A percentile compares a stretch with the other conserved stretches of the same genome.
Conservation (phyloP, 2,329 filamentous ascomycete species). For the Teratosphaeria gauchensis region DNA sequence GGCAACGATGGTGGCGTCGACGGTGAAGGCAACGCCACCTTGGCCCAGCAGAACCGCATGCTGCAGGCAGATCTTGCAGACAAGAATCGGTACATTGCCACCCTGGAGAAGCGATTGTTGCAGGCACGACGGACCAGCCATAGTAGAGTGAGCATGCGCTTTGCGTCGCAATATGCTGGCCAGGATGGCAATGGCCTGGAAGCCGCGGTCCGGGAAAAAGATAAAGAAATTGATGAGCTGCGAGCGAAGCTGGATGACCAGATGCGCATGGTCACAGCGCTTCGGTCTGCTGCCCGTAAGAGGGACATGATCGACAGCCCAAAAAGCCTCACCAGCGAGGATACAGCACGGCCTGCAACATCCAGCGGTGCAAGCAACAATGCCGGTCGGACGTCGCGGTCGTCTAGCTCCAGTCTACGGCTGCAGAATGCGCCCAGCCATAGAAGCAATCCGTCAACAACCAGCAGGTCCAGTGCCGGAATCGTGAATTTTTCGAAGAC, state of each 20-base stretch:
- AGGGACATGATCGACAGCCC: slow-evolving; percentile 51
- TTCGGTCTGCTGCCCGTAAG: slow-evolving; percentile 76
- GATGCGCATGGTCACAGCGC: slow-evolving; percentile 80
- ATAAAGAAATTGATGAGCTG: slow-evolving; percentile 86
- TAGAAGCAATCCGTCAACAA: slow-evolving; percentile 17
- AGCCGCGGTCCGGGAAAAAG: slow-evolving; percentile 71
- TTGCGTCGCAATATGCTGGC: slow-evolving; percentile 37
- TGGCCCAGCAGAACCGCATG: slow-evolving; percentile 79
- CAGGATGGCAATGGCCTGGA: slow-evolving; percentile 56
- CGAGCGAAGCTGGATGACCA: slow-evolving; percentile 85
- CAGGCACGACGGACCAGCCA: slow-evolving; percentile 87
- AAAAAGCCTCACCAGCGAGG: slow-evolving; percentile 6
- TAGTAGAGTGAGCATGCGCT: slow-evolving; percentile 69
- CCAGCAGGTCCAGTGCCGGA: slow-evolving; percentile 15
- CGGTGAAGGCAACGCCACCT: slow-evolving; percentile 73
- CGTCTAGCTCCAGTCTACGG: slow-evolving; percentile 8
- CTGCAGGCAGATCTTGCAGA: slow-evolving; percentile 91
- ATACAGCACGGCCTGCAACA: slow-evolving; percentile 10
- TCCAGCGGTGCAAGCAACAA: slow-evolving; percentile 7
- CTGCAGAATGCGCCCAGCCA: slow-evolving; percentile 10
- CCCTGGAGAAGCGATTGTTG: slow-evolving; percentile 80
- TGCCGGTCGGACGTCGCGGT: slow-evolving; percentile 8
- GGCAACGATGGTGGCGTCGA: slow-evolving; percentile 55
- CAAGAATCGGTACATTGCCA: slow-evolving; percentile 93
- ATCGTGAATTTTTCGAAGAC: slow-evolving; percentile 20